These are phyloP conservation scores for Amanita phalloides DNA, from an alignment of 768 basidiomycete species.

Conservation along the genomic window DNA sequence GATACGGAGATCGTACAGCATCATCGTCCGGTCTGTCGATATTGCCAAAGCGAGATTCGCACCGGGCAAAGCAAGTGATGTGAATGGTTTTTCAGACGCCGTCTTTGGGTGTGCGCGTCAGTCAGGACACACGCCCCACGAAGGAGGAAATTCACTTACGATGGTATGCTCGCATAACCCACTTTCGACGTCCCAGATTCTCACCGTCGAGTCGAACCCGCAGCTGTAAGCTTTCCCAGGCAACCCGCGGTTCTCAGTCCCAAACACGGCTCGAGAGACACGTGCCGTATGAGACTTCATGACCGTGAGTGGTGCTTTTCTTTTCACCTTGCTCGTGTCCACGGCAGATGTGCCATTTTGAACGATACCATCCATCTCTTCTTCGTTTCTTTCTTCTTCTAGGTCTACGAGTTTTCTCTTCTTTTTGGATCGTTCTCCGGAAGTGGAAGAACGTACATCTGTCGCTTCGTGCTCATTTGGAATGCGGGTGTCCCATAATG, in stretches of 20 bases:
- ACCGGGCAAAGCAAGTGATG: slow-evolving; percentile 44
- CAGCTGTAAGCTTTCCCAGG: slow-evolving; percentile 50
- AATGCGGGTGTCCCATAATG: slow-evolving; percentile 64
- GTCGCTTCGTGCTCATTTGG: slow-evolving; percentile 32
- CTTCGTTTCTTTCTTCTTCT: slow-evolving; percentile 14
- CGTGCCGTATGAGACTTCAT: slow-evolving; percentile 79
- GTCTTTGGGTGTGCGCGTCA: slow-evolving; percentile 25
- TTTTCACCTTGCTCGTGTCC: slow-evolving; percentile 21
- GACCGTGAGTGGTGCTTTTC: slow-evolving; percentile 62
- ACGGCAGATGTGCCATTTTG: neutral
- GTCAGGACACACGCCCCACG: neutral
- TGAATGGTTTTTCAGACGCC: slow-evolving; percentile 65
- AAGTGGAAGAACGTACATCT: neutral
- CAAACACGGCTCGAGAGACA: slow-evolving; percentile 67
- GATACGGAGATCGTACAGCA: slow-evolving; percentile 57
- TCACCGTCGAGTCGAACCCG: slow-evolving; percentile 85
- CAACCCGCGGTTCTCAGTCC: slow-evolving; percentile 13
- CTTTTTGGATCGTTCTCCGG: slow-evolving; percentile 37
- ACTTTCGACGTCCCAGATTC: slow-evolving; percentile 77
- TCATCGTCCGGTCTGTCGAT: slow-evolving; percentile 68
- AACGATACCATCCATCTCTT: neutral
- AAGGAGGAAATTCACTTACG: slow-evolving; percentile 28
- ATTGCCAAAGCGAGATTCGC: slow-evolving; percentile 42
- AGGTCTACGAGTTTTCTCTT: slow-evolving; percentile 47
- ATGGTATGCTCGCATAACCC: slow-evolving; percentile 65